Evolutionary conservation across 2,329 filamentous ascomycete species (phyloP), one percentile per base, ranked within the genome.

Genomic region (Dactylonectria estremocensis): DNA sequence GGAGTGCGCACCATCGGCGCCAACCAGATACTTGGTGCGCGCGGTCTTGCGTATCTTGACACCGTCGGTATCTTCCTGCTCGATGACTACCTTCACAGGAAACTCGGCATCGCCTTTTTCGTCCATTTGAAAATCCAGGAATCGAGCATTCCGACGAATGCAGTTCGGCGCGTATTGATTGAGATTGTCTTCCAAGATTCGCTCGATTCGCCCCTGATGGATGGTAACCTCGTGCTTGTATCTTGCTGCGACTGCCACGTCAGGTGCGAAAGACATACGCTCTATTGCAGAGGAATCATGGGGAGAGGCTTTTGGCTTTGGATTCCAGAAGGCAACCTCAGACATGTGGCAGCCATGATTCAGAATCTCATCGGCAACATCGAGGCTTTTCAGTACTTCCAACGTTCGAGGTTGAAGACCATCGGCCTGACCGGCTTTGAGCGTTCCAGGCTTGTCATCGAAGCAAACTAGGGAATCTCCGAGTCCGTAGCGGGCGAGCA

Each of bases 1-100:
- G 3, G 72, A 74, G n/a, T 75, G 74, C 43, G 74, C 72, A 1
- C 74, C 74, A 37, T 76, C 74, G 9, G 70, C 70, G 60, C 69
- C 70, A 16, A 72, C 24, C 43, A 71, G 55, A 8, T 66, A 66
- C 43, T 63, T 66, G 43, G 37, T 55, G 52, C 52, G 52, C 18
- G 31, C 31, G 10, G 16, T 55, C n/a, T 55, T 55, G 6, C 31
- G 22, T 31, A 18, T 53, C 52, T 55, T 55, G 16, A 6, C 3
- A n/a, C 52, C 52, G 31, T 20, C 18, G 16, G 14, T 11, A 55
- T 55, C 31, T 13, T 55, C 52, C 28, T 55, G 14, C 31, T 55
- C 52, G 14, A 55, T 22, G 24, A 22, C 33, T 11, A 55, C 31
- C 52, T 22, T 55, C 6, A 55, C 52, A 40, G 52, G 52, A 40